Conservation (phyloP, 345 rosid genomes). For the Euphorbia lathyris region DNA sequence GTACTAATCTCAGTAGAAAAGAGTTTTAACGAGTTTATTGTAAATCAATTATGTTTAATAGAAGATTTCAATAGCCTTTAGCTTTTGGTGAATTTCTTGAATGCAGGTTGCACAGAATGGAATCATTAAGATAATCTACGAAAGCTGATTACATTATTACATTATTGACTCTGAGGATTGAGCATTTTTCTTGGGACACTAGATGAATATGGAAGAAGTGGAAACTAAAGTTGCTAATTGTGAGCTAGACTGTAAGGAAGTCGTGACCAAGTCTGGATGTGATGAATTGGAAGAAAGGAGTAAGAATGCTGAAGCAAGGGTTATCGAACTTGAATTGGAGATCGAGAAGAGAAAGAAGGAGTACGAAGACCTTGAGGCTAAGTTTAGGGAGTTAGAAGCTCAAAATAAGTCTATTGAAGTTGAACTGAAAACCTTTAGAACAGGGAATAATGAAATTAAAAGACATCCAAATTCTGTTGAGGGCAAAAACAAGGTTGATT, state of each 20-base stretch:
- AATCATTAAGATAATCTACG: background rate
- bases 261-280: too few species aligned
- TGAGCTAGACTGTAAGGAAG: background rate
- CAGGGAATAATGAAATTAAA: slow-evolving; percentile 12
- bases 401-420: slow-evolving; percentile 30
- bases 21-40: background rate
- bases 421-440: slow-evolving; percentile 29
- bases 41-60: background rate
- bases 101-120: background rate
- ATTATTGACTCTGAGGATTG: too few species aligned
- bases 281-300: slow-evolving; percentile 12
- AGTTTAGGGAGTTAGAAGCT: slow-evolving; percentile 34
- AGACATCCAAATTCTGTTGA: slow-evolving; percentile 5
- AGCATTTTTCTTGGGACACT: slow-evolving; percentile 17
- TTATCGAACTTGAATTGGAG: slow-evolving; percentile 42
- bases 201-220: slow-evolving; percentile 13
- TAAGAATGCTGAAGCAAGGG: slow-evolving; percentile 38
- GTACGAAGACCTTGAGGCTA: slow-evolving; percentile 34
- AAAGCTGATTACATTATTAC: background rate
- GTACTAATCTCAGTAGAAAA: too few species aligned
- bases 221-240: slow-evolving; percentile 11
- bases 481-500: slow-evolving; percentile 27
- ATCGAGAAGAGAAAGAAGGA: slow-evolving; percentile 28
- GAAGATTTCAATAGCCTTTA: background rate
- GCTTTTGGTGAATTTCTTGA: background rate